These are phyloP conservation scores for Hyaloscypha bicolor DNA, from an alignment of 495 filamentous ascomycete species.

Conservation along the genomic window DNA sequence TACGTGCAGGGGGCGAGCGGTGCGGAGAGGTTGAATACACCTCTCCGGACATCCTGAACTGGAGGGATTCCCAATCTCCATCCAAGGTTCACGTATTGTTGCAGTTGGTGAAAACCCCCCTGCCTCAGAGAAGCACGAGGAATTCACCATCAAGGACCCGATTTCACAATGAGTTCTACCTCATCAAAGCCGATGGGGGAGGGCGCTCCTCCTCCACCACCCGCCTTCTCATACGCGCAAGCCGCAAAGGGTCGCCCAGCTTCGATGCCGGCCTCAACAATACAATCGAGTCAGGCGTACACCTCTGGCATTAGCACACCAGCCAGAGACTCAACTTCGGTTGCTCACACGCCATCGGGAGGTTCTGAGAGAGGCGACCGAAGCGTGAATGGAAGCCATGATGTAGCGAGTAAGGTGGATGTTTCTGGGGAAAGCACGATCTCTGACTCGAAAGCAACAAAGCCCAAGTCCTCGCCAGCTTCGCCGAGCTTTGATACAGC, in stretches of 20 bases:
- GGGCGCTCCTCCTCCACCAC: slow-evolving; percentile 19
- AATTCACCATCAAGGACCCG: neutral
- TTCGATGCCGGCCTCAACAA: slow-evolving; percentile 28
- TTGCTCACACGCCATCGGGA: slow-evolving; percentile 25
- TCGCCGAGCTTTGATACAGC: slow-evolving; percentile 69
- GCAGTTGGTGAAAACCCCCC: slow-evolving; percentile 9
- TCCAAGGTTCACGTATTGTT: slow-evolving; percentile 13
- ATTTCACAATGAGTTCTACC: slow-evolving; percentile 30
- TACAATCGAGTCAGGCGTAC: slow-evolving; percentile 32
- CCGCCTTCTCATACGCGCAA: slow-evolving; percentile 88
- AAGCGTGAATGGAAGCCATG: slow-evolving; percentile 29
- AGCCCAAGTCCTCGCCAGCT: slow-evolving; percentile 55
- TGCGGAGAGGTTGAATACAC: slow-evolving; percentile 40
- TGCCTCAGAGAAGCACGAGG: slow-evolving; percentile 10
- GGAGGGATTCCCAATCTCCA: slow-evolving; percentile 26
- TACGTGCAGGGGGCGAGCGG: slow-evolving; percentile 22
- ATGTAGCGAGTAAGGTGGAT: slow-evolving; percentile 20
- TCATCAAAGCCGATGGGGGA: slow-evolving; percentile 25
- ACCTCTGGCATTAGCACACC: slow-evolving; percentile 41
- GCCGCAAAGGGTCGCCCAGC: slow-evolving; percentile 77
- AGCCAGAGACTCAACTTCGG: slow-evolving; percentile 24
- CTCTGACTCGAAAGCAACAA: slow-evolving; percentile 25
- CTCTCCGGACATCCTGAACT: slow-evolving; percentile 39
- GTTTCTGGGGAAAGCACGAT: slow-evolving; percentile 29
- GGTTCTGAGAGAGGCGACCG: slow-evolving; percentile 28